phyloP scores from a whole-genome alignment of 495 filamentous ascomycete genomes.

The Monascus purpureus region DNA sequence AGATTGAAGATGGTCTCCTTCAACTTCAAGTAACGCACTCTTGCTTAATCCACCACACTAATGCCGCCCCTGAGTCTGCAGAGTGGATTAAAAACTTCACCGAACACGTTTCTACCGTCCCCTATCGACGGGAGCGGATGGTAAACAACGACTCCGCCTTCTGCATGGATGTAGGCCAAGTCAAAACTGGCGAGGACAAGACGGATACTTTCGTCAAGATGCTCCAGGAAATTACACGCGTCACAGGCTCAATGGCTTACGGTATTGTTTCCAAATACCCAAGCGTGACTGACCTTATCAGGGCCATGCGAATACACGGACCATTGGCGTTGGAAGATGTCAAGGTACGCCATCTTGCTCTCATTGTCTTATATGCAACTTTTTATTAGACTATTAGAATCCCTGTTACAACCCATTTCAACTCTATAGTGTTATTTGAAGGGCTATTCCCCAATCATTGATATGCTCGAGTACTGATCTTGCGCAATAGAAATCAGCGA shows the following conservation, averaged over 20 bases:
- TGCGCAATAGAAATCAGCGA: constrained; percentile 46
- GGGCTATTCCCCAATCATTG: no score
- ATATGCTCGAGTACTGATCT: no score
- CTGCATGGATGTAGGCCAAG: constrained; percentile 75
- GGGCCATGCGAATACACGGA: constrained; percentile 45
- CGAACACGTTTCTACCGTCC: constrained; percentile 64
- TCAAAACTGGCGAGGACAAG: constrained; percentile 54
- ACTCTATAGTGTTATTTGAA: no score
- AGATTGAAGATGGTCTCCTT: constrained; percentile 61
- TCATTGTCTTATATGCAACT: background rate
- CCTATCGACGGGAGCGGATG: constrained; percentile 45
- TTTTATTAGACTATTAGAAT: background rate
- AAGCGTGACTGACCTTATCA: constrained; percentile 40
- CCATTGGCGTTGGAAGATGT: constrained; percentile 47
- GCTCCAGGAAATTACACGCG: constrained; percentile 61
- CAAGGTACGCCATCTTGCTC: constrained; percentile 17
- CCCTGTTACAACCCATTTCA: background rate
- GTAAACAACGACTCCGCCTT: constrained; percentile 44
- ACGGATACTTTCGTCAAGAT: constrained; percentile 62
- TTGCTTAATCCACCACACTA: constrained; percentile 62
- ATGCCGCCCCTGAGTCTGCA: constrained; percentile 45
- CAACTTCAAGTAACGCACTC: constrained; percentile 54
- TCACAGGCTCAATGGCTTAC: constrained; percentile 61
- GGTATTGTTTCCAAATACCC: constrained; percentile 52
- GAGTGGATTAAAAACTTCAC: constrained; percentile 72